Conservation (phyloP, 768 basidiomycete genomes). For the Boletus huronensis region DNA sequence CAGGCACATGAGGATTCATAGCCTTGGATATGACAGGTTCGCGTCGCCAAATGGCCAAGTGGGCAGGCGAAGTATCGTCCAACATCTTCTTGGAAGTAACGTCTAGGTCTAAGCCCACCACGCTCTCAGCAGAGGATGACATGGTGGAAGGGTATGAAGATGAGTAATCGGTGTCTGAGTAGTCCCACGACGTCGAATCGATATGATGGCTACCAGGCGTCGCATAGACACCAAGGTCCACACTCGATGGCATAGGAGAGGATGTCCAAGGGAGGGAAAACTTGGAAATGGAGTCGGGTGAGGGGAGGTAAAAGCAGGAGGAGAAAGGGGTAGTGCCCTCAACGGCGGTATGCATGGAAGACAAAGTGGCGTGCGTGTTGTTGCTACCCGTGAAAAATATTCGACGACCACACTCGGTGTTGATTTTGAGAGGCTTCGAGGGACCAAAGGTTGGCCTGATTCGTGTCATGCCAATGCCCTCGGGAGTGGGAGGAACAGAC, state of each 20-base stretch:
- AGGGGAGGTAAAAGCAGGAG: slow-evolving; percentile 53
- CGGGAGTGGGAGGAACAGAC: slow-evolving; percentile 59
- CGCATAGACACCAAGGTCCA: slow-evolving; percentile 36
- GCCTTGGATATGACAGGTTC: slow-evolving; percentile 24
- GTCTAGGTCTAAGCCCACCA: slow-evolving; percentile 32
- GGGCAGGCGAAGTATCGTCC: slow-evolving; percentile 30
- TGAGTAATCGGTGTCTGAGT: slow-evolving; percentile 43
- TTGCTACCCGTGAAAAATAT: slow-evolving; percentile 38
- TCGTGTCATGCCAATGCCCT: slow-evolving; percentile 43
- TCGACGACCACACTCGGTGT: slow-evolving; percentile 44
- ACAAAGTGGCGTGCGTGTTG: slow-evolving; percentile 45
- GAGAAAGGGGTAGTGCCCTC: slow-evolving; percentile 57
- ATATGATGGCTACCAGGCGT: slow-evolving; percentile 49
- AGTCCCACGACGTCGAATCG: slow-evolving; percentile 47
- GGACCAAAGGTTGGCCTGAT: slow-evolving; percentile 33
- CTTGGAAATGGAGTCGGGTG: slow-evolving; percentile 40
- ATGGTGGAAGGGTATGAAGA: slow-evolving; percentile 47
- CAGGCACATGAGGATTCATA: slow-evolving; percentile 25
- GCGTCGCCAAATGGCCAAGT: slow-evolving; percentile 33
- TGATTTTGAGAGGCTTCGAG: slow-evolving; percentile 52
- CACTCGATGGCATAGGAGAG: slow-evolving; percentile 37
- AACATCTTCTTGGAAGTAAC: slow-evolving; percentile 30
- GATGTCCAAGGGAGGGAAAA: slow-evolving; percentile 33
- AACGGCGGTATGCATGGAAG: slow-evolving; percentile 76
- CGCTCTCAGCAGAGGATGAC: slow-evolving; percentile 36